Conservation (phyloP, 1,284 basidiomycete species). For the Trichosporon coremiiforme region DNA sequence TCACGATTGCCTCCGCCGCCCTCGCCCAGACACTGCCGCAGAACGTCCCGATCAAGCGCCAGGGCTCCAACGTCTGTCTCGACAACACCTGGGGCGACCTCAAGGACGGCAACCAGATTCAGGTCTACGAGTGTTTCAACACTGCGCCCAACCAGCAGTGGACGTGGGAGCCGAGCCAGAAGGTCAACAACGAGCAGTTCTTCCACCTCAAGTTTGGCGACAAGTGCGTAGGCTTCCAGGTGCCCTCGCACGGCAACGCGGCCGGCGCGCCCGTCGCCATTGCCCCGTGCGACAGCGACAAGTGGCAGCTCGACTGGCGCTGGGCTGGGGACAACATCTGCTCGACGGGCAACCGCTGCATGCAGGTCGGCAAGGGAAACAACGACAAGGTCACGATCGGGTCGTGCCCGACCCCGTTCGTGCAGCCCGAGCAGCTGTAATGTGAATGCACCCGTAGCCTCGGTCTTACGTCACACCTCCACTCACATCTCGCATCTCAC, state of each 20-base stretch:
- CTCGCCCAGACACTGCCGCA: neutral
- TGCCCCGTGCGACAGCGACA: neutral
- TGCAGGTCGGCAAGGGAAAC: neutral
- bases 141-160: neutral
- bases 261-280: neutral
- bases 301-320: neutral
- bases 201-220: neutral
- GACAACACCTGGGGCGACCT: neutral
- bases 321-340: neutral
- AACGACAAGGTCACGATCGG: neutral
- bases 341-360: neutral
- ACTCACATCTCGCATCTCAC: neutral
- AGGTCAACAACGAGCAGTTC: neutral
- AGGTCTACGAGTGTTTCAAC: neutral
- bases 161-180: neutral
- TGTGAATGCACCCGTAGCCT: neutral
- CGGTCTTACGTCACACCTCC: neutral
- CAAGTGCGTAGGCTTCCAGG: neutral
- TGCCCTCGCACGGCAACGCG: neutral
- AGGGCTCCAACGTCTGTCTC: constrained; percentile 10
- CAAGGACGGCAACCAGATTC: constrained; percentile 9
- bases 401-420: neutral
- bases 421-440: neutral
- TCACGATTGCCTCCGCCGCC: neutral
- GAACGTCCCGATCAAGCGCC: neutral